Conservation (phyloP, 2,329 filamentous ascomycete species). For the Penicillium sclerotiorum region DNA sequence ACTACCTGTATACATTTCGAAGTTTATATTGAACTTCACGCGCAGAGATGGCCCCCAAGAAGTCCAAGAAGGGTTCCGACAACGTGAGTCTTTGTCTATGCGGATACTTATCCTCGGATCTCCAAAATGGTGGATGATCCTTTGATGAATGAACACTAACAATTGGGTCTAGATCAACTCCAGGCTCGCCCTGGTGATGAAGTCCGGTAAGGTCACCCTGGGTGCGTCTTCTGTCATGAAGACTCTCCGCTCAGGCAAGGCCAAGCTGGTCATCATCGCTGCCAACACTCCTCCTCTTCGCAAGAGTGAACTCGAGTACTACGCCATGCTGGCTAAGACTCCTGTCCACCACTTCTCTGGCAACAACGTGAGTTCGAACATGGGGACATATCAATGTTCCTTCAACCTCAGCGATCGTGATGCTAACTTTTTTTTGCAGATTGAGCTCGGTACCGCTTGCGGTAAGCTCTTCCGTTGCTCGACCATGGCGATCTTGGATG, state of each 20-base stretch:
- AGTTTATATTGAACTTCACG: slow-evolving; percentile 17
- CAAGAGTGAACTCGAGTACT: slow-evolving; percentile 96
- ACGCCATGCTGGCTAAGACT: slow-evolving; percentile 89
- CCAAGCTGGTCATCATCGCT: slow-evolving; percentile 94
- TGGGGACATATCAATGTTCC: too few relatives aligned
- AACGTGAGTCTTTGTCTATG: slow-evolving; percentile 40
- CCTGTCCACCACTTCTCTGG: slow-evolving; percentile 97
- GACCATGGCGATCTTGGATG: slow-evolving; percentile 95
- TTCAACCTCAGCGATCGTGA: neutral
- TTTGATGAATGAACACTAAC: slow-evolving; percentile 6
- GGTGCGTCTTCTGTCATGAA: slow-evolving; percentile 90
- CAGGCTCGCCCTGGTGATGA: slow-evolving; percentile 69
- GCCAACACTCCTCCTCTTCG: slow-evolving; percentile 97
- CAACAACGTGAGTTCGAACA: slow-evolving; percentile 86
- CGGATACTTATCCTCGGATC: neutral
- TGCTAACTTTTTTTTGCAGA: slow-evolving; percentile 57
- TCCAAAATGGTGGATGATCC: neutral
- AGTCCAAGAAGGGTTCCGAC: slow-evolving; percentile 79
- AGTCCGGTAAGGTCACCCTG: slow-evolving; percentile 69
- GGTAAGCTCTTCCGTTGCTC: slow-evolving; percentile 99
- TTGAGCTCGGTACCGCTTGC: slow-evolving; percentile 96
- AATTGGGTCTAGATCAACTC: slow-evolving; percentile 58
- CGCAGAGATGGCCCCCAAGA: slow-evolving; percentile 64
- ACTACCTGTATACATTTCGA: slow-evolving; percentile 12
- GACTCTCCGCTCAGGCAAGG: slow-evolving; percentile 90